Base-by-base conservation (phyloP, 495 filamentous ascomycete species). In the Neurospora sp. region DNA sequence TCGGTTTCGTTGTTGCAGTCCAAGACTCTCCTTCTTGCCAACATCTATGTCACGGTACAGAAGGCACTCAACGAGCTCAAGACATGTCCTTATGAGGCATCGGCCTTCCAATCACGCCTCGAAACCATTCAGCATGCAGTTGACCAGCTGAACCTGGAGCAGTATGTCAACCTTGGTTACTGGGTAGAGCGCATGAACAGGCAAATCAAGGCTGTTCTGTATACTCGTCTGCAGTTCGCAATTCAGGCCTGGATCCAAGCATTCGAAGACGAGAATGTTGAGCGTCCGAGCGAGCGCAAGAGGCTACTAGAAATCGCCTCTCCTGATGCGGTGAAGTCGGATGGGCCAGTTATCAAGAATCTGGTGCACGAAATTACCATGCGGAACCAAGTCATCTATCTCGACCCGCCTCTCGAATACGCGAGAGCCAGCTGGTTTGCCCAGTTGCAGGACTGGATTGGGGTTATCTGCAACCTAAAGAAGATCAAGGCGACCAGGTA, bases 401-500 rank as follows among this genome's bases (percentile, higher is more conserved):
- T 99, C 37, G 94, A 97, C 68, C 96, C 96, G 2, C 96, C 96
- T 16, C 84, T 97, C 20, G 94, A 97, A 78, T 96, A 88, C 81
- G 94, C 96, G 40, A 88, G 94, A 71, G 94, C 95, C 12, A 96
- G 91, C 79, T 99, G 96, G 96, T 91, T 97, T 75, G 87, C 87
- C 8, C 94, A 98, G 76, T 87, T 99, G 70, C 94, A 98, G 75
- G 88, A 91, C 37, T 98, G 96, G 94, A 87, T 99, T 44, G 94
- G 91, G 39, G 87, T 96, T 72, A 91, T 96, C 72, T 98, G 96
- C 83, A 94, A 94, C 77, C 87, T 98, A 20, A 92, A 91, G 71
- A 94, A 93, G 80, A 91, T 99, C 77, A 94, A 97, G 80, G 94
- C 96, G 1, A 94, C 95, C 18, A 90, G 96, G 70, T 99, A 98